These are phyloP conservation scores for Pichiaceae sp. DNA, from an alignment of 1,139 yeast genomes.

Conservation along the genomic window DNA sequence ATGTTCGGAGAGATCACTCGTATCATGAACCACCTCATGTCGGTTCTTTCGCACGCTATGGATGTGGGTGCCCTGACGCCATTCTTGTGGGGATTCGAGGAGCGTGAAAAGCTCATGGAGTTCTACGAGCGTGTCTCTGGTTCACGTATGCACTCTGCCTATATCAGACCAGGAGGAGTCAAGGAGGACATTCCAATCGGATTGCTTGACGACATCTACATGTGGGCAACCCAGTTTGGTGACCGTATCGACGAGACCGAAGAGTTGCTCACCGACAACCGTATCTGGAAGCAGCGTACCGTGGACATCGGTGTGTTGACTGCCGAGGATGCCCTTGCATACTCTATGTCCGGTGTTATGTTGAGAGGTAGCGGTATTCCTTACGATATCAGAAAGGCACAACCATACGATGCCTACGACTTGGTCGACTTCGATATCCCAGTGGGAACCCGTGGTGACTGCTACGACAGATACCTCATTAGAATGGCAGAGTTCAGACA, in stretches of 20 bases:
- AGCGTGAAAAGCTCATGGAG: constrained; percentile 89
- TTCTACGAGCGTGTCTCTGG: constrained; percentile 89
- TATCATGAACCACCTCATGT: constrained; percentile 78
- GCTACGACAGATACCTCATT: constrained; percentile 81
- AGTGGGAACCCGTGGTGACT: constrained; percentile 83
- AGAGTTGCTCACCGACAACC: constrained; percentile 82
- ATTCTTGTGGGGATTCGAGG: constrained; percentile 92
- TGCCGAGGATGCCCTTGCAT: constrained; percentile 83
- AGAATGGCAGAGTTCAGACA: constrained; percentile 93
- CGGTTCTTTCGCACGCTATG: constrained; percentile 83
- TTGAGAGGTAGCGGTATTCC: constrained; percentile 88
- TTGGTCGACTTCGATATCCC: constrained; percentile 80
- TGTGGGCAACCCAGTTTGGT: constrained; percentile 96
- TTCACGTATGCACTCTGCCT: constrained; percentile 83
- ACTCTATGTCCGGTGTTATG: constrained; percentile 81
- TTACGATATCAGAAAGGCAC: constrained; percentile 77
- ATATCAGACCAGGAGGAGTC: constrained; percentile 90
- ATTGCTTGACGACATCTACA: constrained; percentile 78
- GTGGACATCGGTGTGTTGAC: constrained; percentile 71
- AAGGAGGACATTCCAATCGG: constrained; percentile 85
- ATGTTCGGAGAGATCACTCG: constrained; percentile 85
- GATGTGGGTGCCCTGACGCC: constrained; percentile 94
- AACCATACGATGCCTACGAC: constrained; percentile 88
- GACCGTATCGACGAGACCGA: constrained; percentile 88
- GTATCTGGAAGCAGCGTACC: constrained; percentile 90